Conservation (phyloP, 768 basidiomycete genomes). For the Phlegmacium glaucopus region DNA sequence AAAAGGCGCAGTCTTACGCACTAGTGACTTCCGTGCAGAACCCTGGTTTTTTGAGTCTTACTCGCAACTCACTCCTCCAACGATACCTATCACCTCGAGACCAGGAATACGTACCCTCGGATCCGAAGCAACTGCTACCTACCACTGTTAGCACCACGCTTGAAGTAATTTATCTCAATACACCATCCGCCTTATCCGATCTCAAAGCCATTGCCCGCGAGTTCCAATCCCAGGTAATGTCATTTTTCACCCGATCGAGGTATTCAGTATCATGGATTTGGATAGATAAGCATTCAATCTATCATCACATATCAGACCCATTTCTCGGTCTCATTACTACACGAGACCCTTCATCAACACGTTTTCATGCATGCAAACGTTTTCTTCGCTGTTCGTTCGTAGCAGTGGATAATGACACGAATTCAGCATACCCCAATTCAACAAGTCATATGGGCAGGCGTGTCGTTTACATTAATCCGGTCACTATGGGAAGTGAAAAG, state of each 20-base stretch:
- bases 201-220: constrained; percentile 56
- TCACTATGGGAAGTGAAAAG: constrained; percentile 60
- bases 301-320: constrained; percentile 53
- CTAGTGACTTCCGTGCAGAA: constrained; percentile 92
- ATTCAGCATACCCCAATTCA: constrained; percentile 21
- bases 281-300: constrained; percentile 85
- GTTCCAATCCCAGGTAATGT: constrained; percentile 60
- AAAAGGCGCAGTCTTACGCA: constrained; percentile 76
- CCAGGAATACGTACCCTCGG: background rate
- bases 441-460: constrained; percentile 44
- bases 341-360: constrained; percentile 54
- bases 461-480: constrained; percentile 85
- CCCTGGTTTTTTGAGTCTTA: constrained; percentile 72
- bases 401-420: constrained; percentile 35
- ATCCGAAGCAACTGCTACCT: constrained; percentile 1
- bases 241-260: background rate
- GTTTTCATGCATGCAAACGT: constrained; percentile 94
- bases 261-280: constrained; percentile 18
- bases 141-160: constrained; percentile 43
- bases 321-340: constrained; percentile 61
- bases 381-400: constrained; percentile 70
- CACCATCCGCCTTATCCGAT: constrained; percentile 57
- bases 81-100: constrained; percentile 50
- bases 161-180: constrained; percentile 83
- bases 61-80: constrained; percentile 67